These are phyloP conservation scores for Gnomoniopsis sp. DNA, from an alignment of 2,329 filamentous ascomycete genomes.

Conservation along the genomic window DNA sequence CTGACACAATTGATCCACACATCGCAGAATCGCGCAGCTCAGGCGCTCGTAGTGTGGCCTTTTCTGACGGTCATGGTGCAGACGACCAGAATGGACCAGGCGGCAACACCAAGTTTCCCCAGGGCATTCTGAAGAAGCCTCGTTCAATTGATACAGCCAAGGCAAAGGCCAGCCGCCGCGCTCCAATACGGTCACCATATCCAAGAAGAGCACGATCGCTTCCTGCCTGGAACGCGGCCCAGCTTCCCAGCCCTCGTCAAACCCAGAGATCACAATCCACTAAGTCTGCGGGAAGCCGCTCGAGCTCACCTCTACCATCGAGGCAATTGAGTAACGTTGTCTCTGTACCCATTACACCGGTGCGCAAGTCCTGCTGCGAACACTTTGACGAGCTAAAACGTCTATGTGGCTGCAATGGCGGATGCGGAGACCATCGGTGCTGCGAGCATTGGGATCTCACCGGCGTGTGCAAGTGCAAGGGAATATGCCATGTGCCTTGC, in stretches of 20 bases:
- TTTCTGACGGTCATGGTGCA: background rate
- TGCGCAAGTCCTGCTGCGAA: background rate
- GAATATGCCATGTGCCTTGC: background rate
- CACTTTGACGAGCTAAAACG: background rate
- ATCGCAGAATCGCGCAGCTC: background rate
- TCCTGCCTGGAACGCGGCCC: background rate
- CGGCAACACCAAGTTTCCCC: background rate
- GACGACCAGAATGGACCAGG: background rate
- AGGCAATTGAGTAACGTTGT: background rate
- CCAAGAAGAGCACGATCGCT: background rate
- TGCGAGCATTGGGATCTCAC: background rate
- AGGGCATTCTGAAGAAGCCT: background rate
- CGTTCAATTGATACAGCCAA: background rate
- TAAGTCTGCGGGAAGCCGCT: background rate
- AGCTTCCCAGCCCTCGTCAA: background rate
- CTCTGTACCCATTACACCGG: background rate
- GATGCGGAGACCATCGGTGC: background rate
- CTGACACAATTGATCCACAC: background rate
- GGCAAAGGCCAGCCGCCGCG: background rate
- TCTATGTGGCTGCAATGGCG: background rate
- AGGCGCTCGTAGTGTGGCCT: constrained; percentile 10
- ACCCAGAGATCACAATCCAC: background rate
- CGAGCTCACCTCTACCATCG: background rate
- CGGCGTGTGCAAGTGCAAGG: background rate
- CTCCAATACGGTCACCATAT: background rate